Conservation (phyloP, 176 grass and related monocot species). For the Pharus latifolius region DNA sequence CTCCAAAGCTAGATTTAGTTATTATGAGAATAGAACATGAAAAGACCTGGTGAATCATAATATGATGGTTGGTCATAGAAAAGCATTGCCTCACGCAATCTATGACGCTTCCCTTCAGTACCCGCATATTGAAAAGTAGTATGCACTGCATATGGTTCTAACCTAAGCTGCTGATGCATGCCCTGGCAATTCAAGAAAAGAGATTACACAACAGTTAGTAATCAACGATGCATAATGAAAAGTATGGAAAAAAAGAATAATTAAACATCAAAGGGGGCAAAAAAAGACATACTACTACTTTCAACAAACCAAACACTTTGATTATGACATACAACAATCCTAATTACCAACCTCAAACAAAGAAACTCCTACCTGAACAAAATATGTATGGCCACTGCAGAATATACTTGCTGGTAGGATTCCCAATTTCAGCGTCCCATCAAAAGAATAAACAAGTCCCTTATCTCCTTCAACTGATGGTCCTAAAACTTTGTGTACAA, state of each 20-base stretch:
- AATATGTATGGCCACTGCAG: conserved; percentile 95
- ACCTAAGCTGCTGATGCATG: conserved; percentile 64
- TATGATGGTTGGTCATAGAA: conserved; percentile 78
- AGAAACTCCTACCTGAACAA: conserved; percentile 67
- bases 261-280: not conserved
- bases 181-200: conserved; percentile 44
- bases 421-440: conserved; percentile 89
- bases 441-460: conserved; percentile 78
- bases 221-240: not conserved
- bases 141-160: conserved; percentile 96
- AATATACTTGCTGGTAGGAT: conserved; percentile 97
- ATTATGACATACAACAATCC: not conserved
- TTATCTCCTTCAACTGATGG: conserved; percentile 48
- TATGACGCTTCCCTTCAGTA: conserved; percentile 94
- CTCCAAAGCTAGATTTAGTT: not conserved
- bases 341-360: conserved; percentile 13
- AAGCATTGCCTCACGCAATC: conserved; percentile 83
- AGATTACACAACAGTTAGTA: not conserved
- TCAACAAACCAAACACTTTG: not conserved
- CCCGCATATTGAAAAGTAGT: conserved; percentile 98
- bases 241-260: conserved; percentile 1
- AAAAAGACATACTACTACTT: not conserved
- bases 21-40: conserved; percentile 13
- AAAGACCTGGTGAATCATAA: conserved; percentile 76
- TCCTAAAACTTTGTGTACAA: conserved; percentile 57